Base-by-base conservation (phyloP, 345 rosid species). In the Eucalyptus pumila region DNA sequence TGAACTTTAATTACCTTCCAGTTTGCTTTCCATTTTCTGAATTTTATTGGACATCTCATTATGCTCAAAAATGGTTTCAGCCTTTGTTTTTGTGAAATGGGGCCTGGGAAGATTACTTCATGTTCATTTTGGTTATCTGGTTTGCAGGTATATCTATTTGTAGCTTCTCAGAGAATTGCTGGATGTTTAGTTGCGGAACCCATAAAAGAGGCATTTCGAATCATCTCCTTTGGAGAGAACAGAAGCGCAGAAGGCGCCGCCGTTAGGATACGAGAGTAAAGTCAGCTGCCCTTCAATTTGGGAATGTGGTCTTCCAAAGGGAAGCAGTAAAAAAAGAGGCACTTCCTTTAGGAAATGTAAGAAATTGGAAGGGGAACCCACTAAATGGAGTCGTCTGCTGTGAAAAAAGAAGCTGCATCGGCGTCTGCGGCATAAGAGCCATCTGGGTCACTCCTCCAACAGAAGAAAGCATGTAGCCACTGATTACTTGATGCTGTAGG, bases 141-240 rank as follows among this genome's bases (percentile, higher is more conserved):
- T 69, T 72, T 94, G 90, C 92, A 98, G 99, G 97, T 95, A 54
- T 98, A 97, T 90, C 90, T 98, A 40, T 95, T 89, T 34, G 90
- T 98, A 26, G 91, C 93, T 85, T 94, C 94, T 8, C 95, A 93
- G 86, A 94, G 98, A 90, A 89, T 97, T 69, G 91, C 93, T 4
- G 98, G 98, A 24, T 96, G 99, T 92, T 50, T 95, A 87, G 94
- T 98, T 85, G 94, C 94, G 9, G 99, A 98, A 91, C 96, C 97
- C 88, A 96, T 96, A 67, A 94, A 92, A 90, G 96, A 96, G 92
- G 99, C 98, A 89, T 98, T 92, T 90, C 93, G 89, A 92, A 87
- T 96, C 52, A 44, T 96, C 81, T 87, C 95, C 76, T 69, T 90
- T 90, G 83, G 88, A 14, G 92, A 76, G 54, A 92, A 90, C 23